phyloP scores from a whole-genome alignment of 495 filamentous ascomycete genomes.

The Endocarpon pusillum region DNA sequence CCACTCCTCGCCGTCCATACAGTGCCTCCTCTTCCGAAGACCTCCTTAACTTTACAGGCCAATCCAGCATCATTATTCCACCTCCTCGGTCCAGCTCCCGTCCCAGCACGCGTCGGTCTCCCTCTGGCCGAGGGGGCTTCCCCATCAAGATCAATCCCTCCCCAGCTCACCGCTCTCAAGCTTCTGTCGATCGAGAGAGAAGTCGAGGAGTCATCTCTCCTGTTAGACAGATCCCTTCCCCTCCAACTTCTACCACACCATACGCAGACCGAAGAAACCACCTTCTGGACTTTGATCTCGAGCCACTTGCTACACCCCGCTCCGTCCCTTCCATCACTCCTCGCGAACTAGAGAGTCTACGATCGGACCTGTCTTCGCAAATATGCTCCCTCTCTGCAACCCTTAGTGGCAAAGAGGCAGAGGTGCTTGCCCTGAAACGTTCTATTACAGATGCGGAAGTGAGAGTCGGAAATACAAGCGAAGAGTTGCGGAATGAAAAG shows the following conservation, averaged over 20 bases:
- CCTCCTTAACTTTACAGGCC: constrained; percentile 77
- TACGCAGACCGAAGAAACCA: constrained; percentile 21
- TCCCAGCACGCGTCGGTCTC: constrained; percentile 25
- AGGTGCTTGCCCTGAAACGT: constrained; percentile 65
- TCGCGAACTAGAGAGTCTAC: constrained; percentile 79
- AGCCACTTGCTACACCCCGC: constrained; percentile 74
- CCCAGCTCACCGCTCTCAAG: constrained; percentile 10
- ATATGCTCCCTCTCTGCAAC: constrained; percentile 80
- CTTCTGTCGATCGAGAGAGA: background rate
- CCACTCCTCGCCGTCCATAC: constrained; percentile 16
- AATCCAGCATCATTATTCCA: constrained; percentile 33
- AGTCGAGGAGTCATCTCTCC: constrained; percentile 4
- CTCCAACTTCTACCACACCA: constrained; percentile 19
- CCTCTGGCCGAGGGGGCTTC: constrained; percentile 24
- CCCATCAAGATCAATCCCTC: constrained; percentile 17
- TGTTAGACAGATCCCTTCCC: constrained; percentile 13
- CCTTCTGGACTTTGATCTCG: constrained; percentile 86
- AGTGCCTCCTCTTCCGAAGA: constrained; percentile 27
- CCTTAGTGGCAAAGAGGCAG: constrained; percentile 78
- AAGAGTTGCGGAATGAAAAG: constrained; percentile 59
- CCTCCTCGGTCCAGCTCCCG: constrained; percentile 20
- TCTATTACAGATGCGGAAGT: constrained; percentile 80
- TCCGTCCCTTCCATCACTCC: constrained; percentile 82
- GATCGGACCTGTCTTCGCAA: constrained; percentile 74
- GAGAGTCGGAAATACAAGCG: constrained; percentile 71